Evolutionary conservation across 345 rosid genomes (phyloP).

Genomic region (Boechera stricta): DNA sequence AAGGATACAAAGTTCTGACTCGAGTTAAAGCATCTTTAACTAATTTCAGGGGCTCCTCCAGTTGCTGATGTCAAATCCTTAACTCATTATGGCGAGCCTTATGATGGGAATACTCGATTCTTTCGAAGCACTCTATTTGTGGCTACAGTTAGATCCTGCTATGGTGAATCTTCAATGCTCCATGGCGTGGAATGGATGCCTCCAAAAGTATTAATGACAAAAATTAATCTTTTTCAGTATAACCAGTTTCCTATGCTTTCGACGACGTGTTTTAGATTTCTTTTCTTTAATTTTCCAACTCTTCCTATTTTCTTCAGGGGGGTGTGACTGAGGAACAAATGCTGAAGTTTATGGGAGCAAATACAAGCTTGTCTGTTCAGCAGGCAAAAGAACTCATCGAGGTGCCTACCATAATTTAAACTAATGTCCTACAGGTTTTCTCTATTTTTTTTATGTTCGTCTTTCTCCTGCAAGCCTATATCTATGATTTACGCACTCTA

Average conservation of each 20-base stretch:
- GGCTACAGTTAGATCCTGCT: conserved; percentile 95
- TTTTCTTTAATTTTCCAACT: not conserved
- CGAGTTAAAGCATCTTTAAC: conserved; percentile 24
- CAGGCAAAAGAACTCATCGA: conserved; percentile 90
- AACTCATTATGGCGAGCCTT: conserved; percentile 99
- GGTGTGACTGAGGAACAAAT: conserved; percentile 98
- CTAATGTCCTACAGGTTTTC: conserved; percentile 19
- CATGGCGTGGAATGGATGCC: conserved; percentile 99
- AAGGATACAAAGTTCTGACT: not conserved
- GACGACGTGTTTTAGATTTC: not conserved
- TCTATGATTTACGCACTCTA: not conserved
- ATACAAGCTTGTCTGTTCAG: conserved; percentile 65
- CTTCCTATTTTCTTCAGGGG: conserved; percentile 52
- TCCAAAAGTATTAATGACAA: conserved; percentile 64
- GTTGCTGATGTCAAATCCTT: conserved; percentile 92
- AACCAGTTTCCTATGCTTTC: not conserved
- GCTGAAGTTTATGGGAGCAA: conserved; percentile 97
- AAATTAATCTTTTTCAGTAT: not conserved
- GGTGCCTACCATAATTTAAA: conserved; percentile 53
- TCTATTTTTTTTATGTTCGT: not conserved
- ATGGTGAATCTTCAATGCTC: conserved; percentile 90
- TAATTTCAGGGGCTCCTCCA: conserved; percentile 69
- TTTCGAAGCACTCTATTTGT: conserved; percentile 88
- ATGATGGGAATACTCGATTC: conserved; percentile 95
- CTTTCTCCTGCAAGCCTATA: not conserved